Evolutionary conservation across 2,329 filamentous ascomycete genomes (phyloP), one percentile per base, ranked within the genome.

Genomic region (Botrytis hyacinthi): DNA sequence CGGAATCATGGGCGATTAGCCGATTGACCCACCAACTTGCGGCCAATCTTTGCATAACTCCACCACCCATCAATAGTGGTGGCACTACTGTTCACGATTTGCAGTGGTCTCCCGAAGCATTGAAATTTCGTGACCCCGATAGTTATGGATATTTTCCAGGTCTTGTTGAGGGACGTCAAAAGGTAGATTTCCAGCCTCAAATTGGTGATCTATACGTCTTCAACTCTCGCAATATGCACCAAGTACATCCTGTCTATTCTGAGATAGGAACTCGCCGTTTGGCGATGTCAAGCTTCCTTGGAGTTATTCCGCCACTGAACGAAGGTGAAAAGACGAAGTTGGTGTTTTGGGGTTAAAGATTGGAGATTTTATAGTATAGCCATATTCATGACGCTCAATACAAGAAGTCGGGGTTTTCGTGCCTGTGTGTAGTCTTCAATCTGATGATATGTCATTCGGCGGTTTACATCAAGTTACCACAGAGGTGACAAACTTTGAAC

Each of bases 1-100:
- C 77, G 62, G 51, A 77, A 54, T 61, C 70, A 18, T 74, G 66
- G 73, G 51, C 71, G 6, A 71, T 73, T 44, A 71, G 65, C 29
- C 62, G 54, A 59, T 68, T 73, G 18, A 71, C 72, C 4, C 59
- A 69, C 14, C 71, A 74, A 71, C 54, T 62, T 68, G 65, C 35
- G 14, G 35, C 51, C 10, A 70, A 70, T n/a, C 26, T 70, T 12
- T 40, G 67, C 40, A 14, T 70, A 26, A 32, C 54, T 1, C 67
- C 67, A 26, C 67, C 67, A 6, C 67, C 67, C 4, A 14, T 22
- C 1, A 48, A 63, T 20, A 60, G 69, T 35, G 69, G 69, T 20
- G 69, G 69, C 22, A 71, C 69, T 37, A 62, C 42, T 16, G 57
- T 71, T 4, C 42, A 62, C 26, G 57, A 71, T 26, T 22, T 61